Conservation (phyloP, 805 yeast species). For the Lipomyces chichibuensis region DNA sequence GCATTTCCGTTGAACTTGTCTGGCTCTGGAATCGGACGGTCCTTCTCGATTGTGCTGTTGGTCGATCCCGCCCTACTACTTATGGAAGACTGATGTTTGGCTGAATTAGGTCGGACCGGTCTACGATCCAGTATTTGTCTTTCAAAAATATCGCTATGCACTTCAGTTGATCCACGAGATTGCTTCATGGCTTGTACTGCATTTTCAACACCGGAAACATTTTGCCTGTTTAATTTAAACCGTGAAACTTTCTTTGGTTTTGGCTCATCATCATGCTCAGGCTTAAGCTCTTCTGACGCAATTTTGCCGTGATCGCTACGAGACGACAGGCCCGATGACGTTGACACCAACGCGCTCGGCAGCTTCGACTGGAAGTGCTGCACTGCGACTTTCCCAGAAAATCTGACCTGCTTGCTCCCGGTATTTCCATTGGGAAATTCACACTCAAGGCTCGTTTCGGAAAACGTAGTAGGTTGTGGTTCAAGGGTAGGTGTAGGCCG, state of each 20-base stretch:
- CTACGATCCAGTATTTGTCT: not conserved
- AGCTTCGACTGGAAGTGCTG: constrained; percentile 53
- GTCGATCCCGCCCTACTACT: not conserved
- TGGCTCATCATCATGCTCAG: constrained; percentile 11
- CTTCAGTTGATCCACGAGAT: not conserved
- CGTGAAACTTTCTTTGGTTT: constrained; percentile 13
- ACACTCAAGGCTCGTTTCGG: not conserved
- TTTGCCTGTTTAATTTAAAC: constrained; percentile 7
- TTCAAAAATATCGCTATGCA: constrained; percentile 4
- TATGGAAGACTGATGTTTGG: not conserved
- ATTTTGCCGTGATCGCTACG: not conserved
- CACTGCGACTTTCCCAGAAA: constrained; percentile 57
- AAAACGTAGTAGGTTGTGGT: not conserved
- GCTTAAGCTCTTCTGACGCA: constrained; percentile 13
- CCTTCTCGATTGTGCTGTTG: not conserved
- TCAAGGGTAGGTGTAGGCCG: not conserved
- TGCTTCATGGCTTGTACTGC: not conserved
- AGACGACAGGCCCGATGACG: not conserved
- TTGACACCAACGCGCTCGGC: constrained; percentile 24
- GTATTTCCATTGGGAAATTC: not conserved
- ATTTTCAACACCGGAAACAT: not conserved
- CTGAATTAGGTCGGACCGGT: not conserved
- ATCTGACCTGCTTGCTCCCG: constrained; percentile 49
- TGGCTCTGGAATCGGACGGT: not conserved
- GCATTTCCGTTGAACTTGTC: not conserved